Evolutionary conservation across 1,139 yeast species (phyloP).

Genomic region (Saccharomyces hybrid): DNA sequence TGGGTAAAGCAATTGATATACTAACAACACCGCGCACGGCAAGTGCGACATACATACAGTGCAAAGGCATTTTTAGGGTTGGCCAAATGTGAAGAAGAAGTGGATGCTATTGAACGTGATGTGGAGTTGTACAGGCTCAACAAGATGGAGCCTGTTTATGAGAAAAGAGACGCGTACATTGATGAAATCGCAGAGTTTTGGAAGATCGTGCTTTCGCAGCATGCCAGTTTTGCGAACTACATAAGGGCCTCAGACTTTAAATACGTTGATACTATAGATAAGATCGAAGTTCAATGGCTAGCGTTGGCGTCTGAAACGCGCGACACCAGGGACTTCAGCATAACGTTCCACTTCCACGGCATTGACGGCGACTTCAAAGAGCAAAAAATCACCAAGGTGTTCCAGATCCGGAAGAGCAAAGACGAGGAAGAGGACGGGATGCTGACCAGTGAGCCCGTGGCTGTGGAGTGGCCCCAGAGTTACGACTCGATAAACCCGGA

Average conservation of each 20-base stretch:
- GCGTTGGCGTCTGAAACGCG: background rate
- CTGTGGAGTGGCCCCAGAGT: conserved; percentile 53
- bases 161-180: conserved; percentile 42
- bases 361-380: conserved; percentile 38
- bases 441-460: conserved; percentile 44
- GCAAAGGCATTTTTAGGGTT: conserved; percentile 34
- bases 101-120: conserved; percentile 50
- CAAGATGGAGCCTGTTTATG: conserved; percentile 45
- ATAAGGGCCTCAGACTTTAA: conserved; percentile 60
- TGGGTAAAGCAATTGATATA: conserved; percentile 1
- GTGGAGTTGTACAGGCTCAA: conserved; percentile 45
- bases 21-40: background rate
- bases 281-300: conserved; percentile 46
- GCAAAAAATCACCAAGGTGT: conserved; percentile 50
- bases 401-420: conserved; percentile 30
- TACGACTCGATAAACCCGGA: conserved; percentile 48
- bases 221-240: conserved; percentile 68
- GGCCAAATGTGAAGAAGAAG: conserved; percentile 49
- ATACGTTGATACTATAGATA: conserved; percentile 52
- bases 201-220: conserved; percentile 70
- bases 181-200: conserved; percentile 57
- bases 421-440: conserved; percentile 28
- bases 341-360: conserved; percentile 45
- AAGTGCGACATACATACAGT: background rate
- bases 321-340: conserved; percentile 35